Percentiles rank a stretch among this genome's conserved stretches.
Conservation (phyloP, 441 rosid species). For the Erysimum cheiri region DNA sequence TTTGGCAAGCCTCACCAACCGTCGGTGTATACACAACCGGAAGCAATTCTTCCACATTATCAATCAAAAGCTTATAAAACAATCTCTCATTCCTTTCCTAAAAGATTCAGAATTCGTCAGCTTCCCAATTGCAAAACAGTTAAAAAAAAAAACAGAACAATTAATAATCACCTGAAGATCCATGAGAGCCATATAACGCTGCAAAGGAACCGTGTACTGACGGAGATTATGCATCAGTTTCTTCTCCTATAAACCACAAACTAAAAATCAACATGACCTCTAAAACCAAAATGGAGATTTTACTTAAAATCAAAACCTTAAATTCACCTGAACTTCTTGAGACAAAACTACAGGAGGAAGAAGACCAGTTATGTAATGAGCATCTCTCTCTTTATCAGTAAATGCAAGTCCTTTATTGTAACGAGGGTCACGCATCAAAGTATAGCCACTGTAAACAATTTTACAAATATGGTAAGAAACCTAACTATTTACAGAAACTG, state of each 20-base stretch:
- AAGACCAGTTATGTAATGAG: constrained; percentile 91
- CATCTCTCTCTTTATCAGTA: constrained; percentile 82
- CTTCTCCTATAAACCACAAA: constrained; percentile 58
- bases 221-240: constrained; percentile 82
- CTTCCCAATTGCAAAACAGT: neutral
- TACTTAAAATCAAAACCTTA: neutral
- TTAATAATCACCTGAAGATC: constrained; percentile 74
- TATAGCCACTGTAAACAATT: constrained; percentile 61
- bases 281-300: neutral
- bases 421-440: constrained; percentile 86
- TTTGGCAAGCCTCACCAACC: constrained; percentile 97
- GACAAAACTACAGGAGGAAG: constrained; percentile 71
- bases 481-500: neutral
- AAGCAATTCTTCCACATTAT: constrained; percentile 89
- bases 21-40: constrained; percentile 98
- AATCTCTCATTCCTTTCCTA: constrained; percentile 94
- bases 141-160: neutral
- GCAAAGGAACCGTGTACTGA: constrained; percentile 82
- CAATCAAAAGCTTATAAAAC: constrained; percentile 90
- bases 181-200: constrained; percentile 88
- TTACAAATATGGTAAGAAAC: neutral
- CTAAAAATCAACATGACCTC: constrained; percentile 20
- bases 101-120: constrained; percentile 31
- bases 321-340: constrained; percentile 82
- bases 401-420: constrained; percentile 95